These are phyloP conservation scores for Aphanomyces cochlioides DNA, from an alignment of 352 stramenopile species.

Conservation along the genomic window DNA sequence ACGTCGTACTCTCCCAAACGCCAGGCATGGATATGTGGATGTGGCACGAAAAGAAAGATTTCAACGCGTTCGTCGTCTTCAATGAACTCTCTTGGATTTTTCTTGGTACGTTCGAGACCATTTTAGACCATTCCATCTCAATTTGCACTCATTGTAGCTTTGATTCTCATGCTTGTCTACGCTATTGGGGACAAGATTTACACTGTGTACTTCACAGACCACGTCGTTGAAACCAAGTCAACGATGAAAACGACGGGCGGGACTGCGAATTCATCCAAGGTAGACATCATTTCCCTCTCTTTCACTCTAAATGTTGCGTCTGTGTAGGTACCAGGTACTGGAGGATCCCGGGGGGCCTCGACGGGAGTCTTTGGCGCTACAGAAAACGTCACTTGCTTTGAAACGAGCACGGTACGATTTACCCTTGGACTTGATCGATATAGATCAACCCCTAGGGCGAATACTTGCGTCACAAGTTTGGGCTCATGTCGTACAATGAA, in stretches of 20 bases:
- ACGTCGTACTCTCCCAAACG: constrained; percentile 19
- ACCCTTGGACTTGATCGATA: too few relatives aligned
- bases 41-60: constrained; percentile 27
- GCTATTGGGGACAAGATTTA: constrained; percentile 1
- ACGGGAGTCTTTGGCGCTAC: not conserved
- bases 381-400: constrained; percentile 21
- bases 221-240: constrained; percentile 4
- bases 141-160: constrained; percentile 10
- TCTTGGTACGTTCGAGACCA: not conserved
- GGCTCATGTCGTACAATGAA: constrained; percentile 24
- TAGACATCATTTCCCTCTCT: not conserved
- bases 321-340: not conserved
- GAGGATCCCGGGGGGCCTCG: not conserved
- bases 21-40: constrained; percentile 26
- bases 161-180: constrained; percentile 6
- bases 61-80: constrained; percentile 19
- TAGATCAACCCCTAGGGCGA: not conserved
- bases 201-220: constrained; percentile 14
- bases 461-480: constrained; percentile 27
- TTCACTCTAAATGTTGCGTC: not conserved
- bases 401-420: constrained; percentile 18
- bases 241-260: not conserved
- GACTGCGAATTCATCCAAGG: not conserved
- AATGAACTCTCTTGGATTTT: constrained; percentile 23
- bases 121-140: not conserved